These are phyloP conservation scores for Boletus insuetus DNA, from an alignment of 768 basidiomycete species.

Conservation along the genomic window DNA sequence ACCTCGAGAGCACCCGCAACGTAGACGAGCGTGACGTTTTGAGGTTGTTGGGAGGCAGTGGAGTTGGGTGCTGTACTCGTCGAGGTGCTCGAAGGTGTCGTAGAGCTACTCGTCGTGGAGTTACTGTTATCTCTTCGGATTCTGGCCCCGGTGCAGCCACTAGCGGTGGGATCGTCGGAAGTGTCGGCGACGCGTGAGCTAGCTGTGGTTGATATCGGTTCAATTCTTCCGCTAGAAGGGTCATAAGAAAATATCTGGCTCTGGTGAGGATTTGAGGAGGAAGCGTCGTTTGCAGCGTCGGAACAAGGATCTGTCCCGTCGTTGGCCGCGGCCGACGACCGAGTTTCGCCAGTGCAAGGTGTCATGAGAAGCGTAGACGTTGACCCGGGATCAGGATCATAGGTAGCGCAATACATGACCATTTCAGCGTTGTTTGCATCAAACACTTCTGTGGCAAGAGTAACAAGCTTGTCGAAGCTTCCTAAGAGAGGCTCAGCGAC, in stretches of 20 bases:
- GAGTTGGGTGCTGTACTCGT: conserved; percentile 12
- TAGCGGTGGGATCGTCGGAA: not conserved
- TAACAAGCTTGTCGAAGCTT: conserved; percentile 33
- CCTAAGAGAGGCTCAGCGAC: conserved; percentile 10
- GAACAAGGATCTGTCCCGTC: conserved; percentile 10
- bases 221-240: conserved; percentile 42
- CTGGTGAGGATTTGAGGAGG: conserved; percentile 26
- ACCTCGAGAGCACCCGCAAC: conserved; percentile 38
- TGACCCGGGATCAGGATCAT: conserved; percentile 47
- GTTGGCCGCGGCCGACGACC: not conserved
- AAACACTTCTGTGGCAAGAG: conserved; percentile 44
- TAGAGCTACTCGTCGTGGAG: conserved; percentile 7
- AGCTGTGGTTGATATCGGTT: conserved; percentile 47
- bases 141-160: conserved; percentile 4
- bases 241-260: conserved; percentile 65
- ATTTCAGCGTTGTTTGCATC: conserved; percentile 35
- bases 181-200: conserved; percentile 17
- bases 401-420: conserved; percentile 58
- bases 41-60: conserved; percentile 11
- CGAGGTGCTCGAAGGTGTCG: conserved; percentile 15
- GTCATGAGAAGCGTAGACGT: conserved; percentile 51
- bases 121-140: conserved; percentile 13
- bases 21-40: conserved; percentile 54
- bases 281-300: not conserved
- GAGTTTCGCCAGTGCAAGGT: conserved; percentile 42